Conservation (phyloP, 495 filamentous ascomycete species). For the Hypoxylon rickii region DNA sequence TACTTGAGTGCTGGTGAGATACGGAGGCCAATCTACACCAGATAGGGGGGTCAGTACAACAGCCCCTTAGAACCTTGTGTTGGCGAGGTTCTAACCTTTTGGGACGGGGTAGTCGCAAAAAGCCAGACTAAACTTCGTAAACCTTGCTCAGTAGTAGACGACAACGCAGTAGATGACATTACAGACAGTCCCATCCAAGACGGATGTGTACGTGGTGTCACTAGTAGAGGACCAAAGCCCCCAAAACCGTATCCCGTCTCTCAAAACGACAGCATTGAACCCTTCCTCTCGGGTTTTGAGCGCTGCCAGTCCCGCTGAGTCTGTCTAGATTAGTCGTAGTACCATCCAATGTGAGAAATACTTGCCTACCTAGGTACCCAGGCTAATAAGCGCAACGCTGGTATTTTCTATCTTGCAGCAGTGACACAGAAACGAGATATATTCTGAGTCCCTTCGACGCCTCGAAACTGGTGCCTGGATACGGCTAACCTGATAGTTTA, state of each 20-base stretch:
- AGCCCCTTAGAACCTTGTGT: background rate
- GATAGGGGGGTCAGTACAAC: background rate
- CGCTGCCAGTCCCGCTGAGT: constrained; percentile 21
- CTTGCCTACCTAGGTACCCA: too few relatives aligned
- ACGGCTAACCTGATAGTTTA: too few relatives aligned
- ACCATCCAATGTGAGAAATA: too few relatives aligned
- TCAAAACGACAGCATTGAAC: constrained; percentile 29
- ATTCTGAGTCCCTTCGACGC: too few relatives aligned
- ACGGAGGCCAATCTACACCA: constrained; percentile 10
- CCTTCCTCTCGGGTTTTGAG: constrained; percentile 28
- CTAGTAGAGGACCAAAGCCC: constrained; percentile 29
- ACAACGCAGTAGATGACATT: constrained; percentile 28
- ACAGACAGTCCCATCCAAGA: constrained; percentile 17
- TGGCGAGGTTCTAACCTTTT: constrained; percentile 1
- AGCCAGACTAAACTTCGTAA: constrained; percentile 11
- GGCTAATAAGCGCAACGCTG: constrained; percentile 17
- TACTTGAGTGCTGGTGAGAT: constrained; percentile 7
- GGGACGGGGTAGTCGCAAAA: constrained; percentile 22
- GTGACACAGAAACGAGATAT: too few relatives aligned
- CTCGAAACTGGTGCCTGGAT: too few relatives aligned
- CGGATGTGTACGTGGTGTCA: constrained; percentile 10
- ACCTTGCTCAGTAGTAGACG: background rate
- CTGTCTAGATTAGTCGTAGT: too few relatives aligned
- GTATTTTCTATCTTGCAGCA: constrained; percentile 7
- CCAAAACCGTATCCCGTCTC: constrained; percentile 22